Conservation (phyloP, 345 rosid species). For the Eucalyptus brandiana region DNA sequence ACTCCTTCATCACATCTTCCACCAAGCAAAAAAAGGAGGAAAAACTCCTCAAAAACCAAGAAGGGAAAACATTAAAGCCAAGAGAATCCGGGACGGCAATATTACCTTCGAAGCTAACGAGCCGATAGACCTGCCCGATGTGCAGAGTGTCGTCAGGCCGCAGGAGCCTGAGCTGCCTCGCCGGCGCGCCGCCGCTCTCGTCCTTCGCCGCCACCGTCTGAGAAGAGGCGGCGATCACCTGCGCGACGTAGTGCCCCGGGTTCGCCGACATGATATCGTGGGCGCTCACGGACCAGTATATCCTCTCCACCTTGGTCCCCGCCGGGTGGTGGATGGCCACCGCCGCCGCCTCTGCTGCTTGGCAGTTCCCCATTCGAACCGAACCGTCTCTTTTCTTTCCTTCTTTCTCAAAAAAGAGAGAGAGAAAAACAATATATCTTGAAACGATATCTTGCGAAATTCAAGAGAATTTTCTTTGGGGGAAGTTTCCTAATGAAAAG, state of each 20-base stretch:
- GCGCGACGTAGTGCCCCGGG: slow-evolving; percentile 84
- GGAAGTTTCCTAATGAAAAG: not conserved
- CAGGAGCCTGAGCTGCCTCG: slow-evolving; percentile 79
- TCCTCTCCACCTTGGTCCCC: slow-evolving; percentile 52
- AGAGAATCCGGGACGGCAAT: not conserved
- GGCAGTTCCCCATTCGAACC: slow-evolving; percentile 75
- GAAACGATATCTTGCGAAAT: not conserved
- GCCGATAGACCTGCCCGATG: slow-evolving; percentile 67
- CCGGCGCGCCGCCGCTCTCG: slow-evolving; percentile 27
- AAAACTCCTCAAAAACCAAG: not conserved
- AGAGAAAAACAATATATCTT: not conserved
- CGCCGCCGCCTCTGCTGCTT: slow-evolving; percentile 79
- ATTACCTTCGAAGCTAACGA: slow-evolving; percentile 71
- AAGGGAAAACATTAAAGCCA: not conserved
- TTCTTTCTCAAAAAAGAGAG: not conserved
- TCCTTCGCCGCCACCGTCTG: slow-evolving; percentile 19
- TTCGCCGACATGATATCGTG: slow-evolving; percentile 58
- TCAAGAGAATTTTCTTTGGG: not conserved
- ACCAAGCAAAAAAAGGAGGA: not conserved
- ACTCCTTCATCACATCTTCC: slow-evolving; percentile 67
- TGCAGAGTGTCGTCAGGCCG: slow-evolving; percentile 62
- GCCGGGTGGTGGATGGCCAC: slow-evolving; percentile 75
- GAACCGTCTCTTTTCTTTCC: not conserved
- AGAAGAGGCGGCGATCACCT: slow-evolving; percentile 42
- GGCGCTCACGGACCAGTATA: slow-evolving; percentile 71